Base-by-base conservation (phyloP, 768 basidiomycete genomes). In the Agrocybe chaxingu region DNA sequence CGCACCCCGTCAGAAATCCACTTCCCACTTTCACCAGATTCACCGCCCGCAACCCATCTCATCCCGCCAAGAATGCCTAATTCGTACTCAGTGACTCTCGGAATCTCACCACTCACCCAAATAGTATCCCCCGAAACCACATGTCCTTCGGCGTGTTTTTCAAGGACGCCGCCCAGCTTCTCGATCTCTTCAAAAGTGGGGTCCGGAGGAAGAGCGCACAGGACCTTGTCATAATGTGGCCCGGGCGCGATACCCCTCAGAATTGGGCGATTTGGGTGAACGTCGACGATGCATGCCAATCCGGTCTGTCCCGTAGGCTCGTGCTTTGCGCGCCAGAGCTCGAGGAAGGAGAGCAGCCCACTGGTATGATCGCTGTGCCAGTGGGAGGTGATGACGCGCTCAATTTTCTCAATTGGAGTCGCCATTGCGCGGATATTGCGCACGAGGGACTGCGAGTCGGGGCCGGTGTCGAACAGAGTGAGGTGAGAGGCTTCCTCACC, bases 391-490 rank as follows among this genome's bases (percentile, higher is more conserved):
- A 90, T 70, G 37, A 92, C 70, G 29, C 82, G 76, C 34, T 80
- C 78, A 56, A 94, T 73, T 35, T 71, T 64, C 32, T 75, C 68
- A 7, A 81, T 65, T 2, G 78, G 76, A 0, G 81, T 61, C 16
- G 81, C 71, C 73, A 93, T 74, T 3, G 83, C 79, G 4, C 65
- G 66, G 19, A 83, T 63, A 65, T 92, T 93, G 45, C 88, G 82
- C n/a, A 82, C 77, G 54, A 94, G 81, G 24, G 86, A 83, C 18
- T 70, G 72, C 11, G 81, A 79, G 61, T 93, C 91, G 7, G 91
- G 92, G 0, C 92, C 92, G 11, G 88, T 85, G 67, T 94, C 92
- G 61, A 94, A 91, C 33, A 93, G 74, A 11, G 81, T 82, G n/a
- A 76, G 68, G 47, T 80, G 78, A 3, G 72, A 59, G 50, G 64